A percentile compares a stretch with the other conserved stretches of the same genome.
phyloP scores from a whole-genome alignment of 148 eudicot species.

The Rhododendron simsii region DNA sequence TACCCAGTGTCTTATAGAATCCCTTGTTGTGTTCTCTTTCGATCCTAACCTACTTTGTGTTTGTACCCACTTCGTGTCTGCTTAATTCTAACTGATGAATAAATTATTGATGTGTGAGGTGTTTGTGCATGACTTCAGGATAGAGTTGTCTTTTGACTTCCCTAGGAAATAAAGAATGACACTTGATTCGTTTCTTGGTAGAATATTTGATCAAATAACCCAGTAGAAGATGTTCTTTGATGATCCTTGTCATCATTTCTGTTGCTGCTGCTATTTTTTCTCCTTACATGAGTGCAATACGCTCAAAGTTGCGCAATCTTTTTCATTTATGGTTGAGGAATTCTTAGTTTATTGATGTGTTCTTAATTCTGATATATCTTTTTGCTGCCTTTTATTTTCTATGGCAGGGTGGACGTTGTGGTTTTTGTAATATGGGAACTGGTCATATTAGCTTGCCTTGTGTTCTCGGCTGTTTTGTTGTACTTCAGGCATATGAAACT shows the following conservation, averaged over 20 bases:
- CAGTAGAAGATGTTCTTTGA: background rate
- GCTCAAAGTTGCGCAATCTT: background rate
- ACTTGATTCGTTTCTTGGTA: background rate
- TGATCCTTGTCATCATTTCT: too few species aligned
- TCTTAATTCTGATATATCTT: slow-evolving; percentile 10
- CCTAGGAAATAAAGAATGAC: background rate
- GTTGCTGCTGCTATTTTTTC: background rate
- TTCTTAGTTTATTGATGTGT: background rate
- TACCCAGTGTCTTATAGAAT: too few species aligned
- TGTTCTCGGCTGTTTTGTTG: slow-evolving; percentile 79
- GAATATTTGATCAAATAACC: background rate
- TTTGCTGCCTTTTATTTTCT: slow-evolving; percentile 11
- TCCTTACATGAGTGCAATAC: background rate
- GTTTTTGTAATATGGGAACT: slow-evolving; percentile 97
- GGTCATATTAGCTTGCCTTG: slow-evolving; percentile 76
- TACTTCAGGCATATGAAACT: slow-evolving; percentile 80
- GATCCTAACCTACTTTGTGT: too few species aligned
- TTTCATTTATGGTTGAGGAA: background rate
- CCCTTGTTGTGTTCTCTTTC: too few species aligned
- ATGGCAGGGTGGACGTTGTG: slow-evolving; percentile 90
- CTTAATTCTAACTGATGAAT: background rate
- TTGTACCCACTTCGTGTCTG: too few species aligned
- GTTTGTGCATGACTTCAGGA: background rate
- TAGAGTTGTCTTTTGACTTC: background rate
- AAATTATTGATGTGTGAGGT: background rate